These are phyloP conservation scores for Seminavis robusta DNA, from an alignment of 108 stramenopile species.

Conservation along the genomic window DNA sequence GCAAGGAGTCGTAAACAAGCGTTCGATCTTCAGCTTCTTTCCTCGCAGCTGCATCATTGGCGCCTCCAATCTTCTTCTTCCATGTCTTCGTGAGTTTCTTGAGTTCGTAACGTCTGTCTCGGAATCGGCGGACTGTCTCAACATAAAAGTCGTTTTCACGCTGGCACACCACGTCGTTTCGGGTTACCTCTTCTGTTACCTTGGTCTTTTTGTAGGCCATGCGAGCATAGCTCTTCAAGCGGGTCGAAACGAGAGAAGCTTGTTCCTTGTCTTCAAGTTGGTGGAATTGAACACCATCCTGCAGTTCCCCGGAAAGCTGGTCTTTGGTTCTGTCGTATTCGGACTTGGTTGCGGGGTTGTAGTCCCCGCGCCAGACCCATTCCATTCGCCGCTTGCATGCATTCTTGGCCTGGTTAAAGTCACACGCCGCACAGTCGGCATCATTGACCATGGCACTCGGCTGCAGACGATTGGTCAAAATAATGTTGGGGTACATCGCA, in stretches of 20 bases:
- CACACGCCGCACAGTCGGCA: conserved; percentile 94
- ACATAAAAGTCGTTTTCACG: conserved; percentile 99
- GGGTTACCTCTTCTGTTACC: conserved; percentile 90
- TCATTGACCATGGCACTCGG: conserved; percentile 96
- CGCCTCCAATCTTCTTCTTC: conserved; percentile 86
- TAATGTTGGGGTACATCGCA: conserved; percentile 99
- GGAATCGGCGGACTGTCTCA: conserved; percentile 96
- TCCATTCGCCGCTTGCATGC: conserved; percentile 96
- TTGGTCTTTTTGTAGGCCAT: conserved; percentile 97
- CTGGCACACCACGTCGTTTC: conserved; percentile 96
- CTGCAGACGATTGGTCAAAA: conserved; percentile 97
- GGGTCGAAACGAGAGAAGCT: conserved; percentile 66
- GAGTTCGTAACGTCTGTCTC: conserved; percentile 98
- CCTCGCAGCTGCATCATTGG: conserved; percentile 73
- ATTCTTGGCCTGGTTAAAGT: conserved; percentile 93
- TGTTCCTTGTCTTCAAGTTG: conserved; percentile 82
- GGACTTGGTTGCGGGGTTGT: conserved; percentile 78
- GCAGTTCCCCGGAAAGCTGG: conserved; percentile 83
- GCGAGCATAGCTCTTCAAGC: conserved; percentile 91
- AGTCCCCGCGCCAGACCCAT: conserved; percentile 99
- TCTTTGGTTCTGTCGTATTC: conserved; percentile 88
- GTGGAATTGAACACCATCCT: conserved; percentile 70
- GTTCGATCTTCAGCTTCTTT: conserved; percentile 93
- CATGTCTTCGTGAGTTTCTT: conserved; percentile 96
- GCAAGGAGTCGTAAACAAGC: conserved; percentile 95